Conservation (phyloP, 164 flowering plant genomes). For the Kingdonia uniflora region DNA sequence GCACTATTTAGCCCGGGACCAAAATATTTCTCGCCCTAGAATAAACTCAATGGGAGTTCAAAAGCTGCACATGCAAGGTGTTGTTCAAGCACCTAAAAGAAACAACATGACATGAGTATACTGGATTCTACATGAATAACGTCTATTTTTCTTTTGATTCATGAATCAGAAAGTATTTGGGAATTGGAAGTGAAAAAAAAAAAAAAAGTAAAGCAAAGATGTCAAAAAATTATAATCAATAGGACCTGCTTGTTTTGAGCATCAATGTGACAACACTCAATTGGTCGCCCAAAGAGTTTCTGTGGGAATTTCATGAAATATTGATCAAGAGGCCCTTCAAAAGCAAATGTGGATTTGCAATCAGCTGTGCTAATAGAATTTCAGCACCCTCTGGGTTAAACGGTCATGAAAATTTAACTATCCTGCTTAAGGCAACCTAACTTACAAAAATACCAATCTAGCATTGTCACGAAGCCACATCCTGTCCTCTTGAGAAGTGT, state of each 20-base stretch:
- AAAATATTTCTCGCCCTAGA: conserved; percentile 69
- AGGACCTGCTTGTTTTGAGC: conserved; percentile 71
- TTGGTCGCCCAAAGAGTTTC: conserved; percentile 72
- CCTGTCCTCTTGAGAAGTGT: conserved; percentile 59
- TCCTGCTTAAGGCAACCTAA: conserved; percentile 7
- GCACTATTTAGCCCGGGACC: conserved; percentile 52
- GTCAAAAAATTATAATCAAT: background rate
- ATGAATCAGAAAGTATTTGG: too few relatives aligned
- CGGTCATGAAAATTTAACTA: conserved; percentile 2
- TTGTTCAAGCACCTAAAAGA: conserved; percentile 71
- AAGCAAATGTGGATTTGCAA: conserved; percentile 98
- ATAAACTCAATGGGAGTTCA: conserved; percentile 70
- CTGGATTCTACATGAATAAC: too few relatives aligned
- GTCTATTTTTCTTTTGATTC: too few relatives aligned
- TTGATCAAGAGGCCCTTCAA: conserved; percentile 91
- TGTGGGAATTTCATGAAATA: conserved; percentile 82
- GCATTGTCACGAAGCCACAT: conserved; percentile 60
- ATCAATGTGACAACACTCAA: conserved; percentile 84
- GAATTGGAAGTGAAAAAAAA: background rate
- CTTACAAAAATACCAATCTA: conserved; percentile 60
- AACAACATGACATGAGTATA: background rate
- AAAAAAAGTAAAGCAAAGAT: background rate
- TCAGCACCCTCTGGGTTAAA: conserved; percentile 11
- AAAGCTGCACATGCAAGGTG: conserved; percentile 78
- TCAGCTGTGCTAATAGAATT: conserved; percentile 43